Percentiles rank a stretch among this genome's conserved stretches.
Conservation (phyloP, 2,329 filamentous ascomycete genomes). For the Cercospora nicotianae region DNA sequence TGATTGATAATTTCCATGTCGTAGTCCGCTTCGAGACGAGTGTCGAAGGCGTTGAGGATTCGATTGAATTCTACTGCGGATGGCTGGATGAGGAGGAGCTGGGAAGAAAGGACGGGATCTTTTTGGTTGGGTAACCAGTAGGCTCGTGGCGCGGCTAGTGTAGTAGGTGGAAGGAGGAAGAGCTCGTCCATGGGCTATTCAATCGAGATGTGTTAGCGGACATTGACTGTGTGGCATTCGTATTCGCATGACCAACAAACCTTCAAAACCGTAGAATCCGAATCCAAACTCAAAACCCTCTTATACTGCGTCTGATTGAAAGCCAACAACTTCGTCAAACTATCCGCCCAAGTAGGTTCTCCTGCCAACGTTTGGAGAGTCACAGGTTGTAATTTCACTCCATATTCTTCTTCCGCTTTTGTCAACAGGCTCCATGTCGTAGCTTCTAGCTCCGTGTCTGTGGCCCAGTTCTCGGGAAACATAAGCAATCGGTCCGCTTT, state of each 20-base stretch:
- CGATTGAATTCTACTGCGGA: conserved; percentile 37
- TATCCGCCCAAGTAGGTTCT: conserved; percentile 60
- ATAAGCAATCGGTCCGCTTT: conserved; percentile 48
- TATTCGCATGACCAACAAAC: conserved; percentile 24
- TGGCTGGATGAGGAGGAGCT: conserved; percentile 62
- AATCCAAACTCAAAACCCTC: conserved; percentile 59
- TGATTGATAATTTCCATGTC: conserved; percentile 70
- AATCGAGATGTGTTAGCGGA: no score
- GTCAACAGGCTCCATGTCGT: conserved; percentile 45
- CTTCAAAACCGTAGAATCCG: conserved; percentile 61
- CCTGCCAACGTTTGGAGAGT: conserved; percentile 35
- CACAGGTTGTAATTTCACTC: conserved; percentile 51
- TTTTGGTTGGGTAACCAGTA: conserved; percentile 58
- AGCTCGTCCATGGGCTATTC: conserved; percentile 60
- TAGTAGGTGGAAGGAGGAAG: conserved; percentile 62
- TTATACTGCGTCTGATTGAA: conserved; percentile 66
- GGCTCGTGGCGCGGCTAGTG: conserved; percentile 62
- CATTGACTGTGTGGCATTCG: no score
- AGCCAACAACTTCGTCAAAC: conserved; percentile 66
- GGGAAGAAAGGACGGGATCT: conserved; percentile 55
- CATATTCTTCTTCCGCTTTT: conserved; percentile 50
- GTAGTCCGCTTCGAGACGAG: conserved; percentile 46
- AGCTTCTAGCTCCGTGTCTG: conserved; percentile 12
- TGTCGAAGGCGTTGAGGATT: conserved; percentile 47
- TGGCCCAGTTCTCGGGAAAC: conserved; percentile 42